These are phyloP conservation scores for Fagus crenata DNA, from an alignment of 306 rosid species.

Conservation along the genomic window DNA sequence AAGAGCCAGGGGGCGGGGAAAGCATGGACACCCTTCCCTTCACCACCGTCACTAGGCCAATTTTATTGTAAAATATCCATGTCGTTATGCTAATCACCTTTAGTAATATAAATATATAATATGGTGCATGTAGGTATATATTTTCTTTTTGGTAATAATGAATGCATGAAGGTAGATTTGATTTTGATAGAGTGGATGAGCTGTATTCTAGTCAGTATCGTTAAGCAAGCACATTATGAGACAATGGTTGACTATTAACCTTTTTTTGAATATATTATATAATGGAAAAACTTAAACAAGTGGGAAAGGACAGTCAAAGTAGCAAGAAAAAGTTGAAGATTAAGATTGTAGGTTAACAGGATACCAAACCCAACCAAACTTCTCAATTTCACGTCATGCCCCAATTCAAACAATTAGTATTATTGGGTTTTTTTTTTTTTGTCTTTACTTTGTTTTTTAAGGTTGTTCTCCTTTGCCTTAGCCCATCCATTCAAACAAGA, in stretches of 20 bases:
- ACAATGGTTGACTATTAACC: background rate
- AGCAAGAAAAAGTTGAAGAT: slow-evolving; percentile 26
- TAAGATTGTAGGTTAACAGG: slow-evolving; percentile 36
- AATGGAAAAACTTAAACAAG: background rate
- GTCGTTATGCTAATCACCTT: background rate
- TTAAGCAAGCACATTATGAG: slow-evolving; percentile 31
- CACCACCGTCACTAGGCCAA: no score
- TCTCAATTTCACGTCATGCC: slow-evolving; percentile 4
- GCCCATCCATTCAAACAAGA: no score
- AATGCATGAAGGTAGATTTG: background rate
- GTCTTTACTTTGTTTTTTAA: no score
- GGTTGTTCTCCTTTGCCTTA: no score
- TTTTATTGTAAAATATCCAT: slow-evolving; percentile 6
- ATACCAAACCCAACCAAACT: slow-evolving; percentile 55
- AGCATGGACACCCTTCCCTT: no score
- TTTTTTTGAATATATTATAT: no score
- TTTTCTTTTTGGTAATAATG: background rate
- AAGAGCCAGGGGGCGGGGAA: no score
- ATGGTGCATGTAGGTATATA: background rate
- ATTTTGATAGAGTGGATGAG: slow-evolving; percentile 32
- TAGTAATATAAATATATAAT: no score
- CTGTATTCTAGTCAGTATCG: slow-evolving; percentile 30
- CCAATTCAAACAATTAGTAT: background rate
- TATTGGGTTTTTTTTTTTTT: slow-evolving; percentile 25
- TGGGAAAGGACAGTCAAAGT: slow-evolving; percentile 32